These are phyloP conservation scores for Parietichytrium sp. DNA, from an alignment of 108 stramenopile genomes.

Conservation along the genomic window DNA sequence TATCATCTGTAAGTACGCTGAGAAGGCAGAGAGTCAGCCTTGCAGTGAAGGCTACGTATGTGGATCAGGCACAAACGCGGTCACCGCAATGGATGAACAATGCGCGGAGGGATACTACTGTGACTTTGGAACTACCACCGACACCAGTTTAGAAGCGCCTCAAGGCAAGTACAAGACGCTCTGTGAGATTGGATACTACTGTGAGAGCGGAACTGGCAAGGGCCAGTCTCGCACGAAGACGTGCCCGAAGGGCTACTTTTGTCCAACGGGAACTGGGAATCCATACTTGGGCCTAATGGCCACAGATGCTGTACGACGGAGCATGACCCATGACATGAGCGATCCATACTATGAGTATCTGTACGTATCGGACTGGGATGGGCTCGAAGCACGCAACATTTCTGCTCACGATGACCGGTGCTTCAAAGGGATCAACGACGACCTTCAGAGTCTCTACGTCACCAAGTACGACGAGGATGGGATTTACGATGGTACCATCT, in stretches of 20 bases:
- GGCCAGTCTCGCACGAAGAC: conserved; percentile 50
- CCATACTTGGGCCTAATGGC: conserved; percentile 63
- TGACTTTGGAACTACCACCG: conserved; percentile 79
- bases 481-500: conserved; percentile 6
- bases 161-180: conserved; percentile 63
- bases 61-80: conserved; percentile 66
- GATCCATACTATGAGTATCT: conserved; percentile 48
- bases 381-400: conserved; percentile 48
- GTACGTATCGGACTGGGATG: conserved; percentile 59
- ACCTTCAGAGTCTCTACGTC: conserved; percentile 22
- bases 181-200: conserved; percentile 70
- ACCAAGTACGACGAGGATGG: not conserved
- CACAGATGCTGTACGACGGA: conserved; percentile 68
- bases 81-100: conserved; percentile 46
- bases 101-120: conserved; percentile 76
- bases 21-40: conserved; percentile 61
- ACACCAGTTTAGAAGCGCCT: conserved; percentile 64
- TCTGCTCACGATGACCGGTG: conserved; percentile 64
- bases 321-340: conserved; percentile 37
- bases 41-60: conserved; percentile 78
- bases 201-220: conserved; percentile 66
- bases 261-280: conserved; percentile 74
- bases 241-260: conserved; percentile 71
- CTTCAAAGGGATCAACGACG: conserved; percentile 56
- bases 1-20: conserved; percentile 62